Base-by-base conservation (phyloP, 768 basidiomycete genomes). In the Baorangia bicolor region DNA sequence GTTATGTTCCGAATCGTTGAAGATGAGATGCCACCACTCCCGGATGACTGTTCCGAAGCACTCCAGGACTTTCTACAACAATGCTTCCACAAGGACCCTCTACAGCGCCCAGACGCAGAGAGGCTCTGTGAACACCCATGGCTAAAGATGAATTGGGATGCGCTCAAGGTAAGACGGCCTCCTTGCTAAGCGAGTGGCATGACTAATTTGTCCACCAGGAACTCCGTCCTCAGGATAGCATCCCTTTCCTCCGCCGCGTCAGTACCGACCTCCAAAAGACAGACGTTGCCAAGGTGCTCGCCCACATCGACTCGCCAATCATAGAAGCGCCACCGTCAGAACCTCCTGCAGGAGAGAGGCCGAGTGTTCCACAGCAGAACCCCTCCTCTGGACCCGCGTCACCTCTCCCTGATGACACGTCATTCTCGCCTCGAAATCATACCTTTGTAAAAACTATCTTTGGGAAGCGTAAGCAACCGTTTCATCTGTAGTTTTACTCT, bases 1-100 rank as follows among this genome's bases (percentile, higher is more conserved):
- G 96, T 98, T 49, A 95, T 99, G 90, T 99, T 94, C 77, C 88
- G 88, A 27, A 98, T 99, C 67, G 96, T 99, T 27, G 95, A 97
- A 65, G 94, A 97, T 64, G 83, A 83, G 9, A 86, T 83, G 77
- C 95, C 96, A 28, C 92, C 92, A 3, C 72, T 97, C 40, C 96
- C 96, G 0, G 84, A 87, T 16, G 83, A 78, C 12, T 87, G 86
- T 61, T 94, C 94, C 4, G 78, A 80, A n/a, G 78, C 84, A 21
- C 78, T 98, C 16, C 73, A 78, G 53, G 85, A 92, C 68, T 98
- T 98, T 71, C 74, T 99, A 20, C 78, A 70, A n/a, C 79, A 81
- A 61, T 99, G 96, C 70, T 97, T 99, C 74, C 74, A 88, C 68
- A 98, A 98, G 73, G 85, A 96, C 61, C 93, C 96, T 16, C 65